Base-by-base conservation (phyloP, 371 early-diverging fungal species). In the Nematocida sp. region DNA sequence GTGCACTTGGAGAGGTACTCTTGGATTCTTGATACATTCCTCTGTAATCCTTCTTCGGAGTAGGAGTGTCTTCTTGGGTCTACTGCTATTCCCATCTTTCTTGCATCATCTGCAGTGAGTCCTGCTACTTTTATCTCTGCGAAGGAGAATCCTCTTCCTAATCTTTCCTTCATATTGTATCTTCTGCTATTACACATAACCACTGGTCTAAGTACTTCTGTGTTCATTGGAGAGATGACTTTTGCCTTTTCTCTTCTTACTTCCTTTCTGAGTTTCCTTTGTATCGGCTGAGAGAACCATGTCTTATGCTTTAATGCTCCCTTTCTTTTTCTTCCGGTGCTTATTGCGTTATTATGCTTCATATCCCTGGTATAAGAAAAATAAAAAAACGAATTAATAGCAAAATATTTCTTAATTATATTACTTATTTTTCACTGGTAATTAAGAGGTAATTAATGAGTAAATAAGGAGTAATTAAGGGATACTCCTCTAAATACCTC, bases 271-370 rank as follows among this genome's bases (percentile, higher is more conserved):
- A 90, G 86, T 87, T 89, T 88, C 89, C 92, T 93, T 83, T 90
- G 90, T 68, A 92, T 92, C 80, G 96, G 91, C 87, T 97, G 99
- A 87, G 94, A 88, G 87, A 97, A 97, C 95, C 95, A 96, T 80
- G 94, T 94, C 89, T 91, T 92, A 78, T 95, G 94, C 81, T 91
- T 92, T 77, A 87, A 85, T 92, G 96, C 94, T 87, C 94, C 91
- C 90, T 98, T 98, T 86, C 91, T 94, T 89, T 95, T 93, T 85
- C 97, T 97, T 69, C 85, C 88, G 87, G 93, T 94, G 86, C 93
- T 95, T 87, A 97, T 87, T 84, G 89, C 89, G 87, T 95, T 93
- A 90, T 96, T 97, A 89, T 94, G 95, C 56, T 79, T 80, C 82
- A 85, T 81, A 54, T 76, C 63, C 64, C 54, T 51, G 76, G 80